phyloP scores from a whole-genome alignment of 1,284 basidiomycete genomes.

The Marasmius fiardii region DNA sequence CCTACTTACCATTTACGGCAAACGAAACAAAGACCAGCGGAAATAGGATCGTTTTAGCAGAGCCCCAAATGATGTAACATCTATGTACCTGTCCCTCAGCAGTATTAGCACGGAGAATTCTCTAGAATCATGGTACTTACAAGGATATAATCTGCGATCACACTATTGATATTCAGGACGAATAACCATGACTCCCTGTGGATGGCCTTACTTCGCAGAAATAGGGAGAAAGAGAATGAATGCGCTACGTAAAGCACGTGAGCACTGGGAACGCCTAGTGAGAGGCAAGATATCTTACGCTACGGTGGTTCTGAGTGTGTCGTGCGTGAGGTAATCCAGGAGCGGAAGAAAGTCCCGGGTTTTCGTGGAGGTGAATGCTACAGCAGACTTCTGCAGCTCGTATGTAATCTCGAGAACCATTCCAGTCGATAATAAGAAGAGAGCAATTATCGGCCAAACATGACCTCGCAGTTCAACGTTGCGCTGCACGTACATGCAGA shows the following conservation, averaged over 20 bases:
- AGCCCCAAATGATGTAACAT: neutral
- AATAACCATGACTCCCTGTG: too few species aligned
- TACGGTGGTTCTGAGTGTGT: neutral
- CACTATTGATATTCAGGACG: neutral
- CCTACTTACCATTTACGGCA: neutral
- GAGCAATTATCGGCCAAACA: neutral
- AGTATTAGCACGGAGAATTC: neutral
- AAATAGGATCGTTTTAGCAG: neutral
- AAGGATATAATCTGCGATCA: neutral
- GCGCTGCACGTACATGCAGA: neutral
- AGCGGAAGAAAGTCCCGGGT: neutral
- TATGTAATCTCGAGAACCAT: neutral
- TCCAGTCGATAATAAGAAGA: neutral
- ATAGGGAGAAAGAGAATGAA: neutral
- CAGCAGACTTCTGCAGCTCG: neutral
- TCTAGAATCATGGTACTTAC: neutral
- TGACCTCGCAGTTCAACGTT: neutral
- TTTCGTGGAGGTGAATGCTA: neutral
- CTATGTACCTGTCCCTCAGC: neutral
- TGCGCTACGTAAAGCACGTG: neutral
- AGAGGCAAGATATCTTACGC: neutral
- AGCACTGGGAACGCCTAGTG: neutral
- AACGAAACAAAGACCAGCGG: neutral
- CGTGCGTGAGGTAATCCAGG: neutral
- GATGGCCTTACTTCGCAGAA: neutral